Evolutionary conservation across 768 basidiomycete genomes (phyloP).

Genomic region (Xerocomellus dryophilus): DNA sequence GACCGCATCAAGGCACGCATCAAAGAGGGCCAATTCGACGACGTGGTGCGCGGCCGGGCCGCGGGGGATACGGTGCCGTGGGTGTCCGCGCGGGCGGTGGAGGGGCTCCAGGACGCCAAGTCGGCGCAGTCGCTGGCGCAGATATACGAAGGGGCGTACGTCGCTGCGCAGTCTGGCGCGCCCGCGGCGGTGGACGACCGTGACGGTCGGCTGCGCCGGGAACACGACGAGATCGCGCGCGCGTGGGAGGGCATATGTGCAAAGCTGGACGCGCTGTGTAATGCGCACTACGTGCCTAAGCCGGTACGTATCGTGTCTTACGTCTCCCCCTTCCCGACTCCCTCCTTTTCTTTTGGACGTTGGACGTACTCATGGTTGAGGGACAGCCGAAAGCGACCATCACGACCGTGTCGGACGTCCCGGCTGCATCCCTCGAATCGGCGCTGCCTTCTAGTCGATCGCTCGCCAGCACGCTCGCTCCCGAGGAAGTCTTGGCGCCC

Average conservation of each 20-base stretch:
- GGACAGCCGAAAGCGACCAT: slow-evolving; percentile 84
- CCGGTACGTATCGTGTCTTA: slow-evolving; percentile 54
- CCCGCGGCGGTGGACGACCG: slow-evolving; percentile 57
- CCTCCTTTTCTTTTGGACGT: neutral
- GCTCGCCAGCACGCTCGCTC: slow-evolving; percentile 77
- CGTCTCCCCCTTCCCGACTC: no score
- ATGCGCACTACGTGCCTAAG: slow-evolving; percentile 94
- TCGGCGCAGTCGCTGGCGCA: slow-evolving; percentile 88
- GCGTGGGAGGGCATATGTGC: slow-evolving; percentile 82
- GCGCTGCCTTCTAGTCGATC: slow-evolving; percentile 84
- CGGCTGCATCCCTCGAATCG: slow-evolving; percentile 82
- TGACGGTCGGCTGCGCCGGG: slow-evolving; percentile 83
- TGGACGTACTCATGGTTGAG: neutral
- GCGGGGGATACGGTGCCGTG: slow-evolving; percentile 77
- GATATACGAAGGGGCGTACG: slow-evolving; percentile 93
- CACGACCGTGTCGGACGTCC: slow-evolving; percentile 75
- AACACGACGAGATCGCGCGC: slow-evolving; percentile 82
- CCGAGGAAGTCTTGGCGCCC: slow-evolving; percentile 84
- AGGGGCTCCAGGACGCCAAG: slow-evolving; percentile 88
- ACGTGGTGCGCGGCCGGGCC: slow-evolving; percentile 80
- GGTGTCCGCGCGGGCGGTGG: slow-evolving; percentile 84
- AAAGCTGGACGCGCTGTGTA: slow-evolving; percentile 91
- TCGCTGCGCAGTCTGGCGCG: slow-evolving; percentile 55
- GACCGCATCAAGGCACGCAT: slow-evolving; percentile 90
- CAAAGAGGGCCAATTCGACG: slow-evolving; percentile 81